Evolutionary conservation across 2,329 filamentous ascomycete species (phyloP), one percentile per base, ranked within the genome.

Genomic region (Lachnellula arida): DNA sequence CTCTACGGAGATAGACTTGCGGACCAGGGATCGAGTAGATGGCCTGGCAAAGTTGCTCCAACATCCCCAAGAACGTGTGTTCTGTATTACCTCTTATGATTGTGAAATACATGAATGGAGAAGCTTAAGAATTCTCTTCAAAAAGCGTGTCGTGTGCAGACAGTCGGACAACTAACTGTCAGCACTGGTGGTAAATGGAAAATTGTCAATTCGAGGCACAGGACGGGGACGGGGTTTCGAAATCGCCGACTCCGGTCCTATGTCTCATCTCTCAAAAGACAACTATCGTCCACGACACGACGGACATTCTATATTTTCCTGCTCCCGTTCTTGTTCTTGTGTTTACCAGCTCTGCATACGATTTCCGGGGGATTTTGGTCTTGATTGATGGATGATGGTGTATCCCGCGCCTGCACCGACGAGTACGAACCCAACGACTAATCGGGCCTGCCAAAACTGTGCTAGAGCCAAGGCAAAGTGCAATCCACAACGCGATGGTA

Each of bases 401-500:
- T 6, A 11, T 25, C 12, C 42, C 6, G 22, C 19, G 5, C 19
- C 42, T 44, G 7, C 44, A 32, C 7, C 44, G 22, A 22, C 22
- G 14, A 22, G 12, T 23, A 9, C 44, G 22, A n/a, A 5, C 14
- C 44, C 22, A 9, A 47, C 44, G 9, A n/a, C 44, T 15, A 57
- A 57, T 53, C 55, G 54, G 34, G 60, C 59, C 2, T 63, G 61
- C 35, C 56, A 60, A 35, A 62, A 62, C 39, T 63, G 63, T 42
- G 54, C 59, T 11, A 46, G 54, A 46, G 62, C 60, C 34, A 65
- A 65, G 50, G 60, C 59, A 12, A 65, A 65, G 54, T 66, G 62
- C 51, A 47, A 55, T 12, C 58, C 58, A 46, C 56, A 57, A 23
- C 19, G 12, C 11, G 23, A 55, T 34, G 40, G 25, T 4, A 11